phyloP scores from a whole-genome alignment of 331 rosid genomes.

The Arachis monticola region DNA sequence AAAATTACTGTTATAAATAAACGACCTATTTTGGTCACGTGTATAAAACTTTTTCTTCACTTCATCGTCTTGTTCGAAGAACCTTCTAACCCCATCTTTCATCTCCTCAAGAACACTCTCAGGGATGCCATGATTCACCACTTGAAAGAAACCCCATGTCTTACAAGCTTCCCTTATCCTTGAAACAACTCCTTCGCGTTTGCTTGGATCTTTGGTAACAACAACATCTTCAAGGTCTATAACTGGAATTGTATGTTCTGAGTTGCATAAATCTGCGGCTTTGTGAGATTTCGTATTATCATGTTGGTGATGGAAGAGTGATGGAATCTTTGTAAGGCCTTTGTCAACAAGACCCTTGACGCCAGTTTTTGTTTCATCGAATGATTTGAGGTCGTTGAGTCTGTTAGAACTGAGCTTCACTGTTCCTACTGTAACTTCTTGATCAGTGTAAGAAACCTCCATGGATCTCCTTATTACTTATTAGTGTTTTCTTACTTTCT shows the following conservation, averaged over 20 bases:
- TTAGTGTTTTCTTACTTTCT: too few species aligned
- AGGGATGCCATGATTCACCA: conserved; percentile 44
- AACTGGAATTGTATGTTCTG: conserved; percentile 30
- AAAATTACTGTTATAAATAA: conserved; percentile 41
- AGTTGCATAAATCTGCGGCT: conserved; percentile 19
- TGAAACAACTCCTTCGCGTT: conserved; percentile 7
- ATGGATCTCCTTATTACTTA: too few species aligned
- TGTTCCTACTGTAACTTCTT: too few species aligned
- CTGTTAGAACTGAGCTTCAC: conserved; percentile 27
- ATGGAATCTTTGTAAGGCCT: conserved; percentile 23
- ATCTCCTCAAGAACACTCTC: conserved; percentile 15
- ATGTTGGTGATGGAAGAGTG: conserved; percentile 29
- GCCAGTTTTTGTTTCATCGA: conserved; percentile 68
- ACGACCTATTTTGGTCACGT: conserved; percentile 5
- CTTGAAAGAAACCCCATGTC: conserved; percentile 46
- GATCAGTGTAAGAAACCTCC: too few species aligned
- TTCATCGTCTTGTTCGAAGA: conserved; percentile 40
- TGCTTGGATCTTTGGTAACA: not conserved
- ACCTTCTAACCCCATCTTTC: conserved; percentile 36
- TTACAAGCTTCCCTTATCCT: conserved; percentile 40
- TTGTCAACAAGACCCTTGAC: conserved; percentile 66
- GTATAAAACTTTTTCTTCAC: conserved; percentile 36
- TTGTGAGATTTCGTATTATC: not conserved
- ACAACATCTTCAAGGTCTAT: conserved; percentile 36
- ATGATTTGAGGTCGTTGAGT: conserved; percentile 53